Percentiles rank a stretch among this genome's conserved stretches.
These are phyloP conservation scores for Diaporthe sp. DNA, from an alignment of 2,329 filamentous ascomycete genomes.

Conservation along the genomic window DNA sequence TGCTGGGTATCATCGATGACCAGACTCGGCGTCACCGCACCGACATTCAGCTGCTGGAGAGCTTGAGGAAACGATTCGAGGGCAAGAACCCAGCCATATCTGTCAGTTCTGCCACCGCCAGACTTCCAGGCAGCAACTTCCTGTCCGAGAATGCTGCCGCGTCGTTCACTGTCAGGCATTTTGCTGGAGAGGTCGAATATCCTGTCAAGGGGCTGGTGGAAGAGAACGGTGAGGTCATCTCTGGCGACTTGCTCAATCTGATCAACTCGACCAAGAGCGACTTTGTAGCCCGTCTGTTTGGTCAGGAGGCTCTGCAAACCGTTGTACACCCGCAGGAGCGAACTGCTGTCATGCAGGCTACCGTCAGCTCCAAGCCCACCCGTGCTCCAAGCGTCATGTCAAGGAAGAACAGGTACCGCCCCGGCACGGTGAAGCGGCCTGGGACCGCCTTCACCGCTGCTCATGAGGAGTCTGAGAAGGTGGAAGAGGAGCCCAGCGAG, in stretches of 20 bases:
- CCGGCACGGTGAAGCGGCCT: constrained; percentile 54
- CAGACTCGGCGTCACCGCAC: constrained; percentile 91
- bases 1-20: constrained; percentile 95
- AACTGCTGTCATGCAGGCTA: constrained; percentile 93
- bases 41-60: constrained; percentile 92
- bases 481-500: constrained; percentile 64
- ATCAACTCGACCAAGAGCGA: constrained; percentile 89
- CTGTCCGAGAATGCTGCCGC: constrained; percentile 84
- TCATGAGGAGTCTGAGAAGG: constrained; percentile 50
- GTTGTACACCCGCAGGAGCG: constrained; percentile 94
- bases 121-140: constrained; percentile 91
- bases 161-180: constrained; percentile 92
- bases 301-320: constrained; percentile 94
- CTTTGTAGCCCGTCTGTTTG: constrained; percentile 91
- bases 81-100: constrained; percentile 93
- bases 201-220: constrained; percentile 88
- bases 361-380: constrained; percentile 94
- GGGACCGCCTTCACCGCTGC: constrained; percentile 51
- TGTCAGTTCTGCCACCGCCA: constrained; percentile 80
- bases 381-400: constrained; percentile 94
- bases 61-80: constrained; percentile 91
- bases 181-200: constrained; percentile 97
- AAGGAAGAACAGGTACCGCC: constrained; percentile 72
- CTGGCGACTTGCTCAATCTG: constrained; percentile 94
- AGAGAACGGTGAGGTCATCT: constrained; percentile 96